A percentile compares a stretch with the other conserved stretches of the same genome.
These are phyloP conservation scores for Stagonosporopsis vannaccii DNA, from an alignment of 2,329 filamentous ascomycete genomes.

Conservation along the genomic window DNA sequence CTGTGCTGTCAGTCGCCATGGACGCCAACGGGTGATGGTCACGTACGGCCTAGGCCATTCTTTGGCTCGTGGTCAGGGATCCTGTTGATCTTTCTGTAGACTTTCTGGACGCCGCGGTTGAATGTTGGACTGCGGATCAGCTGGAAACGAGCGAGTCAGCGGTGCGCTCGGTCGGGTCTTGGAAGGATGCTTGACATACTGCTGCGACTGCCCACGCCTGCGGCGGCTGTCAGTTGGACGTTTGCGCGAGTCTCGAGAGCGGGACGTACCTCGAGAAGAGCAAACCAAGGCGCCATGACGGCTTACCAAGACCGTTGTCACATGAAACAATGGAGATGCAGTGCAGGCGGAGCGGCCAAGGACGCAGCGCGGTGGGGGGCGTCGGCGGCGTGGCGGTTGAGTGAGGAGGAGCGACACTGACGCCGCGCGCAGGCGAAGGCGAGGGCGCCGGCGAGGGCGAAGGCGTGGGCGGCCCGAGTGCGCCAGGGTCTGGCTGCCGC, in stretches of 20 bases:
- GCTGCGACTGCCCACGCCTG: constrained; percentile 50
- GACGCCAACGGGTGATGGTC: constrained; percentile 36
- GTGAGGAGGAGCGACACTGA: constrained; percentile 14
- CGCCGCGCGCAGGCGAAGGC: constrained; percentile 4
- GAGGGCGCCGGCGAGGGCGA: constrained; percentile 13
- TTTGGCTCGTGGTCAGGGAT: constrained; percentile 52
- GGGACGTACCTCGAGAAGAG: constrained; percentile 42
- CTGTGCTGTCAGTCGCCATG: constrained; percentile 19
- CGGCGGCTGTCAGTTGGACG: constrained; percentile 28
- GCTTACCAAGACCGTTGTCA: not conserved
- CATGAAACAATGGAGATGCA: not conserved
- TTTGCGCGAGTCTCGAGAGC: not conserved
- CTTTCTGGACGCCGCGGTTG: constrained; percentile 60
- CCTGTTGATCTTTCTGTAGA: constrained; percentile 57
- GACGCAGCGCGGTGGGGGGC: not conserved
- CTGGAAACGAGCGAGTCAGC: constrained; percentile 33
- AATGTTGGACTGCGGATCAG: constrained; percentile 63
- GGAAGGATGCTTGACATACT: constrained; percentile 31
- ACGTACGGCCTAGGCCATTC: constrained; percentile 56
- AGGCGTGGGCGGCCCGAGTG: not conserved
- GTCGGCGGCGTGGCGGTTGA: constrained; percentile 4
- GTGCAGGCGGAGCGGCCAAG: not conserved
- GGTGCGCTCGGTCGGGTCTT: not conserved
- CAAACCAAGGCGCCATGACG: constrained; percentile 42
- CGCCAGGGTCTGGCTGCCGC: constrained; percentile 6